phyloP scores from a whole-genome alignment of 2,329 filamentous ascomycete genomes.

The Trichoderma sp. region DNA sequence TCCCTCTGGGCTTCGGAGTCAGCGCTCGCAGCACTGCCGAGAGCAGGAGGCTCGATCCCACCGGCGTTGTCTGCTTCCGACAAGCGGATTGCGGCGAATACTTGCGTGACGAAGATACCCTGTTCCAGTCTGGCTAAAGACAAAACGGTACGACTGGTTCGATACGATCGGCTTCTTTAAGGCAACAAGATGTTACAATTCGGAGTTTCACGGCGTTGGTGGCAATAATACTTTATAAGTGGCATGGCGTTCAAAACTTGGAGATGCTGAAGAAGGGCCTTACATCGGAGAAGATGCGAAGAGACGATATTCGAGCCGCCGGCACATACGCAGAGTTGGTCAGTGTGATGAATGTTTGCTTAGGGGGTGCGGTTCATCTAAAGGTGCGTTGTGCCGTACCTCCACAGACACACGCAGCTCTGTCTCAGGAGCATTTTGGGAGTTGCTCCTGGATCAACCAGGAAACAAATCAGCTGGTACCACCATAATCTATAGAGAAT shows the following conservation, averaged over 20 bases:
- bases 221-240: slow-evolving; percentile 13
- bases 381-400: slow-evolving; percentile 13
- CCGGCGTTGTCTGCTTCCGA: slow-evolving; percentile 83
- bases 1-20: slow-evolving; percentile 84
- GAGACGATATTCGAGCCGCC: neutral
- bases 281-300: neutral
- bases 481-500: neutral
- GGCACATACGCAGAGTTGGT: neutral
- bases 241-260: slow-evolving; percentile 13
- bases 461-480: neutral
- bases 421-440: neutral
- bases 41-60: slow-evolving; percentile 82
- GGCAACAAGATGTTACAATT: slow-evolving; percentile 7
- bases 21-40: slow-evolving; percentile 87
- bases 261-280: neutral
- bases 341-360: neutral
- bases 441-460: neutral
- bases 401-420: slow-evolving; percentile 11
- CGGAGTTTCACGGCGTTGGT: slow-evolving; percentile 22
- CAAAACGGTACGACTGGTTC: neutral
- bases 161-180: neutral
- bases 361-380: neutral
- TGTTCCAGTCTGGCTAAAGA: slow-evolving; percentile 58
- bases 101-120: slow-evolving; percentile 75
- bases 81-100: slow-evolving; percentile 96